A percentile compares a stretch with the other conserved stretches of the same genome.
Evolutionary conservation across 768 basidiomycete species (phyloP).

Genomic region (Lactarius hengduanensis): DNA sequence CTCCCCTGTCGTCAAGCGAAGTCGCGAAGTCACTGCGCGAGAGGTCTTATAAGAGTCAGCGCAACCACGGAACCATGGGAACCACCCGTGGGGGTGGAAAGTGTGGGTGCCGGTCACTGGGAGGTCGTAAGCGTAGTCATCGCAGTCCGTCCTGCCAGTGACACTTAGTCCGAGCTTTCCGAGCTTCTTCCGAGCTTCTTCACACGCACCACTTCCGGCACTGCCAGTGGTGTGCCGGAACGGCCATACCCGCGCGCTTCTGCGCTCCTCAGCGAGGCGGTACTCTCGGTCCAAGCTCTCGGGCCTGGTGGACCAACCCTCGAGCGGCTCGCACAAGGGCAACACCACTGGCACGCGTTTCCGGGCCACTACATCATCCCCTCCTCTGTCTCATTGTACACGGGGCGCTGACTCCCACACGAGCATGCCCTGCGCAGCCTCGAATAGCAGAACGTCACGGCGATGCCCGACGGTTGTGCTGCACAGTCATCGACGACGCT

Average conservation of each 20-base stretch:
- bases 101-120: neutral
- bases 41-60: neutral
- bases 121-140: conserved; percentile 5
- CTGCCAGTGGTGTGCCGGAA: neutral
- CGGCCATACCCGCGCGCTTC: neutral
- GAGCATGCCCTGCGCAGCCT: conserved; percentile 3
- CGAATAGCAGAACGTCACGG: conserved; percentile 11
- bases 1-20: neutral
- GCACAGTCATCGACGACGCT: conserved; percentile 7
- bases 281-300: conserved; percentile 4
- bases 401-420: neutral
- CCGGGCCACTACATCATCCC: neutral
- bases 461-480: conserved; percentile 15
- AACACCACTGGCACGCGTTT: conserved; percentile 3
- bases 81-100: neutral
- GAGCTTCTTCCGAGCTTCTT: conserved; percentile 20
- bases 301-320: conserved; percentile 5
- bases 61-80: neutral
- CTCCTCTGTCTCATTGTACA: too few species aligned
- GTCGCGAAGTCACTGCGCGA: neutral
- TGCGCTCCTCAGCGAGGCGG: too few species aligned
- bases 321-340: conserved; percentile 5
- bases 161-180: conserved; percentile 10
- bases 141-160: conserved; percentile 10
- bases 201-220: neutral